Evolutionary conservation across 129 eudicot genomes (phyloP).

Genomic region (Tagetes patula): DNA sequence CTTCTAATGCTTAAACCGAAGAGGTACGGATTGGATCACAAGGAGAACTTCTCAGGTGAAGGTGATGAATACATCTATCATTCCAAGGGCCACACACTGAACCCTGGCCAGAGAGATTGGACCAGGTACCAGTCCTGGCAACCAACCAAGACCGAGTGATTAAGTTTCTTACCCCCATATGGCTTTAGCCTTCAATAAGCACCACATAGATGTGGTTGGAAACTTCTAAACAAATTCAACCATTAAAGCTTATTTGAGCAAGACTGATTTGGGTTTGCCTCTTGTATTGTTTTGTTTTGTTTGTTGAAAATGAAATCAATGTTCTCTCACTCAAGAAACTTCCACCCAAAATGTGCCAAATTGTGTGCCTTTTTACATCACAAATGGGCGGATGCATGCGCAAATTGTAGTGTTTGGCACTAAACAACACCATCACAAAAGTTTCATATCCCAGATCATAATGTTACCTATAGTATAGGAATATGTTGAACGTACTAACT

Average conservation of each 20-base stretch:
- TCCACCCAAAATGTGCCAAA: no score
- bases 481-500: no score
- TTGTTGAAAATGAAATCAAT: conserved; percentile 4
- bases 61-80: conserved; percentile 93
- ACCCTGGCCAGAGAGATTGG: conserved; percentile 98
- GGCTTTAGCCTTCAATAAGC: background rate
- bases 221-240: background rate
- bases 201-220: background rate
- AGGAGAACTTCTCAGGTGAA: conserved; percentile 88
- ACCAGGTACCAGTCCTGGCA: conserved; percentile 92
- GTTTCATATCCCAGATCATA: no score
- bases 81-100: conserved; percentile 88
- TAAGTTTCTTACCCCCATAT: background rate
- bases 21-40: conserved; percentile 93
- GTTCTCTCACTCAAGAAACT: background rate
- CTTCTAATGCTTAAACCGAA: conserved; percentile 81
- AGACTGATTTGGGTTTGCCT: background rate
- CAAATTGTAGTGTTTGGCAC: no score
- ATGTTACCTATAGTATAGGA: no score
- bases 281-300: background rate
- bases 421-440: no score
- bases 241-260: conserved; percentile 1
- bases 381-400: no score
- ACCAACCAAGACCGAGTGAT: conserved; percentile 59
- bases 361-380: no score